Evolutionary conservation across 2,329 filamentous ascomycete species (phyloP).

Genomic region (Daldinia eschscholtzii): DNA sequence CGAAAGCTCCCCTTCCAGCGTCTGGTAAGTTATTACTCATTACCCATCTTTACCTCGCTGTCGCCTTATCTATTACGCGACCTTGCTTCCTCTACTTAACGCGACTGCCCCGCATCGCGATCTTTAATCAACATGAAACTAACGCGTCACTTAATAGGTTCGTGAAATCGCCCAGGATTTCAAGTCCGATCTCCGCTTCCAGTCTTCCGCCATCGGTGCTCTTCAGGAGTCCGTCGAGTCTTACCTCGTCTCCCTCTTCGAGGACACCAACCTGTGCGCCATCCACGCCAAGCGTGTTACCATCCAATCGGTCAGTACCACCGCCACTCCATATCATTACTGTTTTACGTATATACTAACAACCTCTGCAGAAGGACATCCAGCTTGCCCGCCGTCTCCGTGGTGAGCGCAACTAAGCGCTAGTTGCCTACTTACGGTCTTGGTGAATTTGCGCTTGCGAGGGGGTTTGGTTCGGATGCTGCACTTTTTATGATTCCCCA

Average conservation of each 20-base stretch:
- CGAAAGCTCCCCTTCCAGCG: constrained; percentile 98
- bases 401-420: constrained; percentile 84
- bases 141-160: constrained; percentile 61
- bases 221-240: constrained; percentile 99
- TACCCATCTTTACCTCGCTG: neutral
- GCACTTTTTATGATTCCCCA: constrained; percentile 55
- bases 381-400: constrained; percentile 95
- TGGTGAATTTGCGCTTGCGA: constrained; percentile 27
- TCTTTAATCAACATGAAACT: constrained; percentile 28
- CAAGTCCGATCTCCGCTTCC: constrained; percentile 96
- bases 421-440: constrained; percentile 33
- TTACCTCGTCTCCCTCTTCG: constrained; percentile 97
- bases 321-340: neutral
- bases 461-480: constrained; percentile 49
- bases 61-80: constrained; percentile 9
- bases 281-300: constrained; percentile 99
- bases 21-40: constrained; percentile 68
- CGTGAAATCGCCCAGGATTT: constrained; percentile 97
- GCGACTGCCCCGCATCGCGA: constrained; percentile 29
- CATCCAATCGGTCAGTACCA: constrained; percentile 77
- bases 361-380: constrained; percentile 80
- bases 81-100: neutral
- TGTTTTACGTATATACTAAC: constrained; percentile 52
- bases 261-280: constrained; percentile 98
- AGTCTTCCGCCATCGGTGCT: constrained; percentile 96